A percentile compares a stretch with the other conserved stretches of the same genome.
These are phyloP conservation scores for Galerina marginata DNA, from an alignment of 768 basidiomycete species.

Conservation along the genomic window DNA sequence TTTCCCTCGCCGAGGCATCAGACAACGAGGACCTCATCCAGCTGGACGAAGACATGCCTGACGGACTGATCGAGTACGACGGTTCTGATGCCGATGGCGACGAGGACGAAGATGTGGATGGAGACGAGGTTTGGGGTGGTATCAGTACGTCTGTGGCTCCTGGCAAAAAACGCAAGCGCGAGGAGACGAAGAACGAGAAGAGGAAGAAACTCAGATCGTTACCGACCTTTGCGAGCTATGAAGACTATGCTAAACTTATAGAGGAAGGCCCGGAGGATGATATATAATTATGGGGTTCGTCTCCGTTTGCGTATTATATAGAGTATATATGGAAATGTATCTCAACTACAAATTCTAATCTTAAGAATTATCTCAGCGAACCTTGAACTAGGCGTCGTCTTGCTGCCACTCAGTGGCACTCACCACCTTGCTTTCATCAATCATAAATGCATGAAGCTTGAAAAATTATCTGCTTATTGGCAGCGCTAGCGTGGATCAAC, in stretches of 20 bases:
- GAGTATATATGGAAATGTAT: too few relatives aligned
- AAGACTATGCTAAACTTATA: slow-evolving; percentile 85
- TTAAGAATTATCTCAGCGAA: too few relatives aligned
- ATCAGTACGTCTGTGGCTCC: slow-evolving; percentile 34
- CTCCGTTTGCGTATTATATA: background rate
- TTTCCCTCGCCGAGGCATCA: slow-evolving; percentile 67
- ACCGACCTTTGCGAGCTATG: slow-evolving; percentile 87
- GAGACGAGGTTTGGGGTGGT: slow-evolving; percentile 63
- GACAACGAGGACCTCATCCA: slow-evolving; percentile 75
- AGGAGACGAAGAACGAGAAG: slow-evolving; percentile 45
- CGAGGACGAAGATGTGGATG: slow-evolving; percentile 48
- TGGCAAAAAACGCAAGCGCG: slow-evolving; percentile 53
- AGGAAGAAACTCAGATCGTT: slow-evolving; percentile 73
- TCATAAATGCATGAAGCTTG: too few relatives aligned
- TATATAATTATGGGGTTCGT: slow-evolving; percentile 36
- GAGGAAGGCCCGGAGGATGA: slow-evolving; percentile 78
- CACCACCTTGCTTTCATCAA: too few relatives aligned
- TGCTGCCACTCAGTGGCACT: too few relatives aligned
- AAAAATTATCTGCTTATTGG: too few relatives aligned
- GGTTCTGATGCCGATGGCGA: slow-evolving; percentile 54
- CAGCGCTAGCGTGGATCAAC: too few relatives aligned
- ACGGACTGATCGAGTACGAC: slow-evolving; percentile 65
- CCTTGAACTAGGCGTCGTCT: too few relatives aligned
- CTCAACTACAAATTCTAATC: too few relatives aligned
- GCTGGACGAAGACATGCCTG: slow-evolving; percentile 58